Conservation (phyloP, 495 filamentous ascomycete genomes). For the Aspergillus asperescens region DNA sequence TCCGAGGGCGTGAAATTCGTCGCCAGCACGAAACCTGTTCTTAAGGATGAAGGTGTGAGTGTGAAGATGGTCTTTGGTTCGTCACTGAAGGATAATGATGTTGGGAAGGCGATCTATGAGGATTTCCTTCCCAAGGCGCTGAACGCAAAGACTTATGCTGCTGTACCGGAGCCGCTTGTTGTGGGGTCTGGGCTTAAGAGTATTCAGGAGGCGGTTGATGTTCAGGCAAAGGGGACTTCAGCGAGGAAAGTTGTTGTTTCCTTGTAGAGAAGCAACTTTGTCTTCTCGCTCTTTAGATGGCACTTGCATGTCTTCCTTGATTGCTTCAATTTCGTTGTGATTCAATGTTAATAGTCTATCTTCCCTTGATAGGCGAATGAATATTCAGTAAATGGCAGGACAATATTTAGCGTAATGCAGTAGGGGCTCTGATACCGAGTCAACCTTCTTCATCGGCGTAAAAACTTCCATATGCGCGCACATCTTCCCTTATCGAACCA, state of each 20-base stretch:
- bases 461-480: too few relatives aligned
- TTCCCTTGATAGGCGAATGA: too few relatives aligned
- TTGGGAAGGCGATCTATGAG: constrained; percentile 34
- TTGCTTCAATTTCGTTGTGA: too few relatives aligned
- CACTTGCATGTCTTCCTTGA: too few relatives aligned
- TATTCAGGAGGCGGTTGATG: constrained; percentile 37
- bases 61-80: constrained; percentile 16
- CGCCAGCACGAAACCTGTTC: constrained; percentile 6
- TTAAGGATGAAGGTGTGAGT: constrained; percentile 11
- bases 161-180: constrained; percentile 30
- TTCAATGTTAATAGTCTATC: too few relatives aligned
- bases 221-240: constrained; percentile 30
- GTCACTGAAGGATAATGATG: constrained; percentile 23
- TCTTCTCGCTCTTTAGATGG: too few relatives aligned
- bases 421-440: too few relatives aligned
- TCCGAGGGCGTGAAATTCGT: constrained; percentile 17
- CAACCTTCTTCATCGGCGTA: too few relatives aligned
- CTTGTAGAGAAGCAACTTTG: too few relatives aligned
- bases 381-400: too few relatives aligned
- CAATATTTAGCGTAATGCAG: too few relatives aligned
- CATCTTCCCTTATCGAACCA: too few relatives aligned
- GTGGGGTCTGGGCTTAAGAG: constrained; percentile 39
- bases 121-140: constrained; percentile 40
- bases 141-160: constrained; percentile 11
- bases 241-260: constrained; percentile 39